Evolutionary conservation across 768 basidiomycete species (phyloP), one percentile per base, ranked within the genome.

Genomic region (Chalciporus sphaerocephalus): DNA sequence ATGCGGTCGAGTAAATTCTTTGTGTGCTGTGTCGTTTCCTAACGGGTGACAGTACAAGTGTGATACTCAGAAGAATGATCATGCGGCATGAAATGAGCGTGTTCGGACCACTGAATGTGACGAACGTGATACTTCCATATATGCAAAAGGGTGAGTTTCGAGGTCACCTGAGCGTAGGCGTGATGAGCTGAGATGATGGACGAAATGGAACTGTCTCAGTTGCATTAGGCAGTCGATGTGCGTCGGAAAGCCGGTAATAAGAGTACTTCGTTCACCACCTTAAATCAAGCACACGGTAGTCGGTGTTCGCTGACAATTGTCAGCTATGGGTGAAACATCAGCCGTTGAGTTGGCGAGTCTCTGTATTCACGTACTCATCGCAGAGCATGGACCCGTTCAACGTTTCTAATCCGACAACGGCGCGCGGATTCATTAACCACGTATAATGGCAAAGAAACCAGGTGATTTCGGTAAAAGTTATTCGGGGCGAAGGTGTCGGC

Each of bases 241-340:
- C 67, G 1, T 81, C n/a, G n/a, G 78, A 78, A 73, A 59, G 34
- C 51, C 74, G 8, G 73, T 74, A 35, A 40, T 69, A 32, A 60
- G 41, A 59, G 48, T 44, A 27, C 39, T 41, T 25, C 18, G 11
- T 6, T 22, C 35, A 35, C n/a, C n/a, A 33, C 38, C 20, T 6
- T 25, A 1, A 6, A 20, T n/a, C 9, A 38, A 8, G 12, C 23
- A 27, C n/a, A n/a, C n/a, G n/a, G n/a, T n/a, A n/a, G 9, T 42
- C 21, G 4, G 3, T 12, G 10, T n/a, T 22, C 30, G 9, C 5
- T n/a, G 15, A 32, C 18, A n/a, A n/a, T n/a, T n/a, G 39, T n/a
- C n/a, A 80, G 79, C 79, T 8, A 56, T 81, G 37, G 73, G 74
- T 4, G 81, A 83, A 61, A 74, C 78, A 0, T 69, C 81, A 28